A percentile compares a stretch with the other conserved stretches of the same genome.
Conservation (phyloP, 495 filamentous ascomycete species). For the Pyrenopolyporus hunteri region DNA sequence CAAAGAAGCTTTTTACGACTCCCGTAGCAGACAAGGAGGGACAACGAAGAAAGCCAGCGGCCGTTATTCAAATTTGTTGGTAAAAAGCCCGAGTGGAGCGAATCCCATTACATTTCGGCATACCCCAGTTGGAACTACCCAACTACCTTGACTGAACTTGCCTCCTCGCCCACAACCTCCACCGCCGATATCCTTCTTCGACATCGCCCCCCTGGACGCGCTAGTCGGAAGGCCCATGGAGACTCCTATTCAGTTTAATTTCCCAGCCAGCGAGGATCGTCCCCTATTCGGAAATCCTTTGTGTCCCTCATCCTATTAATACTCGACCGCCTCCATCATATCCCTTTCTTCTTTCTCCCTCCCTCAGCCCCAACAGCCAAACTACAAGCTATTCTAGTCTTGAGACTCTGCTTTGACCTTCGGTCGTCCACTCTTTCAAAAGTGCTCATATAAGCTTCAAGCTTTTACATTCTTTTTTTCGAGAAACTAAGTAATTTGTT, state of each 20-base stretch:
- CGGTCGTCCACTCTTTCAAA: conserved; percentile 66
- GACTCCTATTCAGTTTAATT: conserved; percentile 42
- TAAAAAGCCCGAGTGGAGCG: conserved; percentile 21
- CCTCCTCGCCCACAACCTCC: conserved; percentile 34
- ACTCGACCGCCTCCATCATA: conserved; percentile 44
- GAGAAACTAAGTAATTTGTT: conserved; percentile 32
- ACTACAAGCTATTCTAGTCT: conserved; percentile 50
- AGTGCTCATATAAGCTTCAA: conserved; percentile 47
- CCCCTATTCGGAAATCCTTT: conserved; percentile 42
- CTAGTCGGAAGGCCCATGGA: conserved; percentile 31
- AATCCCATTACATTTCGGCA: conserved; percentile 26
- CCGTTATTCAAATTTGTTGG: conserved; percentile 1
- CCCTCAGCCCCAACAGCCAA: conserved; percentile 60
- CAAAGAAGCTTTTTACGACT: neutral
- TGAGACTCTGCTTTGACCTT: conserved; percentile 59
- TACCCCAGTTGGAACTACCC: conserved; percentile 27
- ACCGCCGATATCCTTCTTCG: conserved; percentile 32
- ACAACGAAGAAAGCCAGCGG: neutral
- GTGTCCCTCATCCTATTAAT: conserved; percentile 49
- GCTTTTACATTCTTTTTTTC: conserved; percentile 52
- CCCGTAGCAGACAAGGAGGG: neutral
- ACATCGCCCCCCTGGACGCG: conserved; percentile 25
- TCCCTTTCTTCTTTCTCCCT: conserved; percentile 46
- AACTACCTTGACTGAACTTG: conserved; percentile 10
- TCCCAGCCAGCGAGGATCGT: conserved; percentile 41